Conservation (phyloP, 331 rosid species). For the Prunus yedoensis region DNA sequence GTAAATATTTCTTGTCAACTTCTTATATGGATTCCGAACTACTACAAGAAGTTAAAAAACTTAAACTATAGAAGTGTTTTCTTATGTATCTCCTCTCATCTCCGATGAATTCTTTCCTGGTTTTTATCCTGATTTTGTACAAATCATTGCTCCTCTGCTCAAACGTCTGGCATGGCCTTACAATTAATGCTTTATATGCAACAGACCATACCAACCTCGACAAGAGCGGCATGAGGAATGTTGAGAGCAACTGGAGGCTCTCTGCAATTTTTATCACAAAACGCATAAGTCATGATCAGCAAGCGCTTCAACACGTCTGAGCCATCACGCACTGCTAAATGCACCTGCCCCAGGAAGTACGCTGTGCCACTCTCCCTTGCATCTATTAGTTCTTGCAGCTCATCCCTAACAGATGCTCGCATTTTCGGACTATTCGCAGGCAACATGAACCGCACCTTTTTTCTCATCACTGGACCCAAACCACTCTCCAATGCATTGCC, state of each 20-base stretch:
- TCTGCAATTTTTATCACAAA: slow-evolving; percentile 63
- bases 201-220: slow-evolving; percentile 72
- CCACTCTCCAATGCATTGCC: slow-evolving; percentile 24
- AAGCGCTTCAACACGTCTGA: slow-evolving; percentile 54
- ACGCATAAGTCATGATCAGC: slow-evolving; percentile 52
- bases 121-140: neutral
- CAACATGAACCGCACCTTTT: slow-evolving; percentile 67
- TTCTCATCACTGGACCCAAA: slow-evolving; percentile 24
- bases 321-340: slow-evolving; percentile 52
- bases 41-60: too few relatives aligned
- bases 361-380: slow-evolving; percentile 88
- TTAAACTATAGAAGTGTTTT: too few relatives aligned
- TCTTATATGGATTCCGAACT: too few relatives aligned
- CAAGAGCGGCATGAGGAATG: slow-evolving; percentile 86
- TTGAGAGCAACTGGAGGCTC: slow-evolving; percentile 64
- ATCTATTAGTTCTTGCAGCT: slow-evolving; percentile 60
- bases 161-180: neutral
- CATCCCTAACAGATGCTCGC: slow-evolving; percentile 52
- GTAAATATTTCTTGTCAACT: too few relatives aligned
- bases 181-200: slow-evolving; percentile 24
- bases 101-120: neutral
- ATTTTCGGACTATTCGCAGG: slow-evolving; percentile 61
- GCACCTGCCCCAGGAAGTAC: slow-evolving; percentile 72
- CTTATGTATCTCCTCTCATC: too few relatives aligned
- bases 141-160: neutral